These are phyloP conservation scores for Wickerhamomyces chaumierensis DNA, from an alignment of 805 yeast species.

Conservation along the genomic window DNA sequence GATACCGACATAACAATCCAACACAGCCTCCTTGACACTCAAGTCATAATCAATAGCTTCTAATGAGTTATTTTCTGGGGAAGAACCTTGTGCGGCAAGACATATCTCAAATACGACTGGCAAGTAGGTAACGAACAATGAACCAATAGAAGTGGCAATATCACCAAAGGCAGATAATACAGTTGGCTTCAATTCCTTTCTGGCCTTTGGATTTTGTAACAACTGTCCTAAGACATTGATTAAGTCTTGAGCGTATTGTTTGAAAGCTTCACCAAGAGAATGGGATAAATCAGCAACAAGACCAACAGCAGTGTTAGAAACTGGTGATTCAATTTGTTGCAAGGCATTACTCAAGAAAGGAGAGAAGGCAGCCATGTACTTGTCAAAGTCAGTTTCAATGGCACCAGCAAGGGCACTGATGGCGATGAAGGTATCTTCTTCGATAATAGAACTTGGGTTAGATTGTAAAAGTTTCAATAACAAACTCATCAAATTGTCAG, in stretches of 20 bases:
- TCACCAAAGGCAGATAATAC: constrained; percentile 93
- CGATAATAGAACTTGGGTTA: constrained; percentile 61
- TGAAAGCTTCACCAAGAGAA: constrained; percentile 65
- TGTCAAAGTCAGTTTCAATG: constrained; percentile 55
- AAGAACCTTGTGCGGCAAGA: constrained; percentile 47
- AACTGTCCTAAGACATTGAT: constrained; percentile 75
- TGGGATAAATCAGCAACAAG: constrained; percentile 90
- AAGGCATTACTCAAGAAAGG: constrained; percentile 77
- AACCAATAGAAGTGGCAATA: constrained; percentile 80
- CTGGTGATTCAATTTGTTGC: constrained; percentile 71
- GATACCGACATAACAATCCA: constrained; percentile 92
- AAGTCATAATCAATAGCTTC: constrained; percentile 72
- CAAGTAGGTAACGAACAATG: constrained; percentile 64
- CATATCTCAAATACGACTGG: constrained; percentile 73
- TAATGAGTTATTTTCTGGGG: constrained; percentile 53
- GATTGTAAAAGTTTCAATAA: constrained; percentile 59
- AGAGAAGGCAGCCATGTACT: constrained; percentile 70
- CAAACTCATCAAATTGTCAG: constrained; percentile 79
- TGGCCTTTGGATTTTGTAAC: constrained; percentile 54
- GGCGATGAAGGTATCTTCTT: constrained; percentile 90
- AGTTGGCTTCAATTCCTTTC: constrained; percentile 76
- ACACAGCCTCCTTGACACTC: constrained; percentile 72
- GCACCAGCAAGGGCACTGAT: constrained; percentile 84
- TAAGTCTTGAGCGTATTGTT: constrained; percentile 66
- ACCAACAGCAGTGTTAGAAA: constrained; percentile 86